Conservation (phyloP, 495 filamentous ascomycete genomes). For the Aspergillus wentii region DNA sequence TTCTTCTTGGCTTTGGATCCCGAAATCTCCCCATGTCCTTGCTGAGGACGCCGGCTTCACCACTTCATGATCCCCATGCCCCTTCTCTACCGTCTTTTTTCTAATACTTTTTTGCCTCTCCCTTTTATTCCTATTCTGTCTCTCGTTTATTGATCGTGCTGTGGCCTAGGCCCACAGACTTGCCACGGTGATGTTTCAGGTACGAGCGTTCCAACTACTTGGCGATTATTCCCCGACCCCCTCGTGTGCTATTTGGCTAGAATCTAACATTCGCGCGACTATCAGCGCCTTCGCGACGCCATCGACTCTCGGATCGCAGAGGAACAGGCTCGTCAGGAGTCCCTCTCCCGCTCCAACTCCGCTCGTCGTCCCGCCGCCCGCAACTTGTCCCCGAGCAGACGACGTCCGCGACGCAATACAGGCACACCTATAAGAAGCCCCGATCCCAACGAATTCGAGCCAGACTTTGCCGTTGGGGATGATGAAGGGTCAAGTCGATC, state of each 20-base stretch:
- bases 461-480: slow-evolving; percentile 76
- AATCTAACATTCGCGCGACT: neutral
- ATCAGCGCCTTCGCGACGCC: slow-evolving; percentile 76
- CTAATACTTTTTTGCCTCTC: too few relatives aligned
- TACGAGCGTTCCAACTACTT: slow-evolving; percentile 12
- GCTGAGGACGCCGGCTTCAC: too few relatives aligned
- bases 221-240: neutral
- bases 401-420: slow-evolving; percentile 46
- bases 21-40: too few relatives aligned
- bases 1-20: too few relatives aligned
- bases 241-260: neutral
- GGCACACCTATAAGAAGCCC: slow-evolving; percentile 52
- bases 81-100: too few relatives aligned
- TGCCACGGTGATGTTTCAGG: slow-evolving; percentile 46
- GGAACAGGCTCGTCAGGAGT: slow-evolving; percentile 75
- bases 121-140: slow-evolving; percentile 12
- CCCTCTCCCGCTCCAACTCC: slow-evolving; percentile 46
- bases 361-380: slow-evolving; percentile 45
- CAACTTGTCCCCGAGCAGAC: slow-evolving; percentile 50
- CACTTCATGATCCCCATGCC: too few relatives aligned
- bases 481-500: slow-evolving; percentile 58
- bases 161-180: slow-evolving; percentile 30
- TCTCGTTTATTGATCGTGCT: slow-evolving; percentile 17
- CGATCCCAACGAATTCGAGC: slow-evolving; percentile 81
- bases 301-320: slow-evolving; percentile 84